Evolutionary conservation across 192 early-diverging fungal genomes (phyloP).

Genomic region (Oehlia diaphana): DNA sequence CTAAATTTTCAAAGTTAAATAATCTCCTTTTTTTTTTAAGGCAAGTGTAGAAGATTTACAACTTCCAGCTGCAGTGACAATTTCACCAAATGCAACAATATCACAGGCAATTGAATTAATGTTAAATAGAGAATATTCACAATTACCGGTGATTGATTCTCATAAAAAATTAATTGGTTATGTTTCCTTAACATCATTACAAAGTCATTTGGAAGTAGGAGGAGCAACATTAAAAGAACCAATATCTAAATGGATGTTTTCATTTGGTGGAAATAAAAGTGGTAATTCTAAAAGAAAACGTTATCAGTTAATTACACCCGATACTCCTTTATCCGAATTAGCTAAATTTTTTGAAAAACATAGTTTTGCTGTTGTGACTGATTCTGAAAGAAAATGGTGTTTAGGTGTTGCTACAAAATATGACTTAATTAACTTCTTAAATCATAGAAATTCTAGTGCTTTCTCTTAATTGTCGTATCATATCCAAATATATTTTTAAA

Average conservation of each 20-base stretch:
- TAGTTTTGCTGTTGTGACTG: constrained; percentile 82
- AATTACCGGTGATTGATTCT: constrained; percentile 72
- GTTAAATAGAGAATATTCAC: constrained; percentile 84
- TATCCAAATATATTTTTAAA: not conserved
- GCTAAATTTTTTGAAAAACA: constrained; percentile 82
- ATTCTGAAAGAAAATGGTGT: constrained; percentile 75
- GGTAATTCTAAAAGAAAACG: not conserved
- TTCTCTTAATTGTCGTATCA: not conserved
- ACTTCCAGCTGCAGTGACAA: constrained; percentile 73
- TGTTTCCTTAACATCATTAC: constrained; percentile 65
- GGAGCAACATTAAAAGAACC: constrained; percentile 47
- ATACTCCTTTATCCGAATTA: constrained; percentile 74
- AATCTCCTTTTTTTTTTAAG: not conserved
- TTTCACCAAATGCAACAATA: constrained; percentile 57
- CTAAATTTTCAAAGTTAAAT: not conserved
- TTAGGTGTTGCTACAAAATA: constrained; percentile 79
- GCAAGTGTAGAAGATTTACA: constrained; percentile 86
- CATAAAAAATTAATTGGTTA: constrained; percentile 75
- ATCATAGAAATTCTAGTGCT: constrained; percentile 45
- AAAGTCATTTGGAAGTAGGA: constrained; percentile 56
- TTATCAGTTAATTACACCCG: constrained; percentile 79
- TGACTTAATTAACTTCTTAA: constrained; percentile 70
- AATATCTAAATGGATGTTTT: constrained; percentile 67
- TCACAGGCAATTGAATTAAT: constrained; percentile 72
- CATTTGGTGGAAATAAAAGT: constrained; percentile 45